phyloP scores from a whole-genome alignment of 2,329 filamentous ascomycete species.

The Colletotrichum abscissum region DNA sequence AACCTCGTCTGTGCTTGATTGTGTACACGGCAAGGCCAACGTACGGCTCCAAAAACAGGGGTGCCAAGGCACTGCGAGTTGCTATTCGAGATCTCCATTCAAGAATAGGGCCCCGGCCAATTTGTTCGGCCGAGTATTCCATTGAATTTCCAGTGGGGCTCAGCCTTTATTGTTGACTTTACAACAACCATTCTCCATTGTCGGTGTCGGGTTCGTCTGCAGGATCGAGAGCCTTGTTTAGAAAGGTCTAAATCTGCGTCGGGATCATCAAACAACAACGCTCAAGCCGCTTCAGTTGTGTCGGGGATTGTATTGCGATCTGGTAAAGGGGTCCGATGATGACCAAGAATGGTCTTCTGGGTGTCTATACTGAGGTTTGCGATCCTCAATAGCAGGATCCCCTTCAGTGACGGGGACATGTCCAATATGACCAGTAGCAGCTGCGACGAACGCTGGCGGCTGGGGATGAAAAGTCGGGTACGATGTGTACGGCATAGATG shows the following conservation, averaged over 20 bases:
- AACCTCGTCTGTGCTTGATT: background rate
- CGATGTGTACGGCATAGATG: background rate
- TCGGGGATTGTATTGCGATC: background rate
- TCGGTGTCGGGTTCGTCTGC: background rate
- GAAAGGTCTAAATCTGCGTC: background rate
- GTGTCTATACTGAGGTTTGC: background rate
- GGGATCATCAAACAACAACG: background rate
- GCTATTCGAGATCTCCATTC: background rate
- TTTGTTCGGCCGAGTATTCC: background rate
- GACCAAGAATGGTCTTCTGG: background rate
- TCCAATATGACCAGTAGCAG: background rate
- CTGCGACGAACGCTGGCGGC: background rate
- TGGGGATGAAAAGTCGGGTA: conserved; percentile 6
- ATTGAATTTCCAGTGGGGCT: background rate
- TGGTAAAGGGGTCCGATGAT: background rate
- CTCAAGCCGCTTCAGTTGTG: background rate
- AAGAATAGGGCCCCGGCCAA: too few species aligned
- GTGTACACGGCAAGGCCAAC: background rate
- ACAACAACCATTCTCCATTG: background rate
- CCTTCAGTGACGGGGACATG: conserved; percentile 4
- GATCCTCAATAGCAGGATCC: conserved; percentile 12
- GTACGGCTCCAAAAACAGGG: background rate
- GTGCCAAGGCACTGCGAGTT: background rate
- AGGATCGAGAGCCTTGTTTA: background rate
- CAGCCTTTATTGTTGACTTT: background rate